These are phyloP conservation scores for Beauveria sp. DNA, from an alignment of 2,329 filamentous ascomycete genomes.

Conservation along the genomic window DNA sequence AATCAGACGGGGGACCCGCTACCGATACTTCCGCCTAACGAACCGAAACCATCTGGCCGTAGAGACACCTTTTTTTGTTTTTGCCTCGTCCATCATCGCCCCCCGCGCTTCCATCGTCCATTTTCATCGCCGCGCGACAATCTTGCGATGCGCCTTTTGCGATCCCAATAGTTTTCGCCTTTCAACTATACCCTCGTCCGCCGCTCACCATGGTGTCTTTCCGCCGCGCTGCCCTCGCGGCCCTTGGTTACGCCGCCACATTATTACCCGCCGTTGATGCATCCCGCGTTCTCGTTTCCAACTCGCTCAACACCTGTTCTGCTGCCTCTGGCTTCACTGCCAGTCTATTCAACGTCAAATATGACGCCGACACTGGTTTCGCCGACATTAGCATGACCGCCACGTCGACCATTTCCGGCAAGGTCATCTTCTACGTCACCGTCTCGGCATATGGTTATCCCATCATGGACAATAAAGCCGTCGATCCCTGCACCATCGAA, in stretches of 20 bases:
- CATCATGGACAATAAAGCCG: conserved; percentile 49
- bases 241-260: conserved; percentile 28
- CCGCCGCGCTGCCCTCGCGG: conserved; percentile 21
- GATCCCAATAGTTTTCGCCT: not conserved
- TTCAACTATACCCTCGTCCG: not conserved
- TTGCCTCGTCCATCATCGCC: conserved; percentile 8
- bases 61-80: not conserved
- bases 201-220: conserved; percentile 3
- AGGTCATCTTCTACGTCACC: conserved; percentile 63
- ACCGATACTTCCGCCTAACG: conserved; percentile 1
- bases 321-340: conserved; percentile 72
- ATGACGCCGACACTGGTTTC: conserved; percentile 62
- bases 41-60: not conserved
- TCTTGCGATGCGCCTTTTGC: conserved; percentile 2
- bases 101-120: not conserved
- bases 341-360: conserved; percentile 72
- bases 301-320: conserved; percentile 72
- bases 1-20: conserved; percentile 1
- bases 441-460: conserved; percentile 72
- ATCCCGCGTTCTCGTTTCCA: conserved; percentile 58
- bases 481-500: conserved; percentile 66
- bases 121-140: not conserved
- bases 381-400: conserved; percentile 65
- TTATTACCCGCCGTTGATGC: conserved; percentile 43
- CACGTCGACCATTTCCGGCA: conserved; percentile 67